Base-by-base conservation (phyloP, 2,329 filamentous ascomycete genomes). In the Byssoonygena ceratinophila region DNA sequence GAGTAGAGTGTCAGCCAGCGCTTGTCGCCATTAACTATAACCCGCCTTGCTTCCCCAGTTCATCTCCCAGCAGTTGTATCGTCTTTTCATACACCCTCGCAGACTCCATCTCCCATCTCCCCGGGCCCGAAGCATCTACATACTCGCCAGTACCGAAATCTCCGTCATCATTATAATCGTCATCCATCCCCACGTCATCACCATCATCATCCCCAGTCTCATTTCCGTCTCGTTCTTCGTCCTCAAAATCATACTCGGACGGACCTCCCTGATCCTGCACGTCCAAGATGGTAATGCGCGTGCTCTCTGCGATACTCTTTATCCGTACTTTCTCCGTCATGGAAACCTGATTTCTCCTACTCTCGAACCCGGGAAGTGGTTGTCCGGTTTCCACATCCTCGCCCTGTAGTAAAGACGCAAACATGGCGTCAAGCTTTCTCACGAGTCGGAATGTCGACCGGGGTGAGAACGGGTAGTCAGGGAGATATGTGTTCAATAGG, bases 271-370 rank as follows among this genome's bases (percentile, higher is more conserved):
- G 66, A 53, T 76, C 76, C 51, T 72, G 74, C 55, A 82, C 77
- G 54, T 86, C 81, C 1, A 88, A 79, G 53, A 91, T 80, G 4
- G 80, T 68, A 6, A 88, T 71, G 23, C 90, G 76, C 14, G 85
- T 86, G 58, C 83, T 79, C 63, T 94, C 86, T 0, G 89, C 85
- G 27, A 94, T 72, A 62, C 86, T 87, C 63, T 86, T 84, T 58
- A 90, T 84, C 37, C 91, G 79, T 6, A 97, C 88, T 76, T 92
- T 94, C 66, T 96, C 88, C 16, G 82, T 88, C 73, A 87, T 83
- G 0, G 87, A 84, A 7, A 70, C 70, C 3, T 53, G 49, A 54
- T 74, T 68, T 4, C 75, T 71, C 0, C 78, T 78, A 5, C 72
- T 75, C 57, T 81, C 79, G 57, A 90, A 88, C 0, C 88, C 87